Conservation (phyloP, 331 rosid species). For the Rosa hybrid region DNA sequence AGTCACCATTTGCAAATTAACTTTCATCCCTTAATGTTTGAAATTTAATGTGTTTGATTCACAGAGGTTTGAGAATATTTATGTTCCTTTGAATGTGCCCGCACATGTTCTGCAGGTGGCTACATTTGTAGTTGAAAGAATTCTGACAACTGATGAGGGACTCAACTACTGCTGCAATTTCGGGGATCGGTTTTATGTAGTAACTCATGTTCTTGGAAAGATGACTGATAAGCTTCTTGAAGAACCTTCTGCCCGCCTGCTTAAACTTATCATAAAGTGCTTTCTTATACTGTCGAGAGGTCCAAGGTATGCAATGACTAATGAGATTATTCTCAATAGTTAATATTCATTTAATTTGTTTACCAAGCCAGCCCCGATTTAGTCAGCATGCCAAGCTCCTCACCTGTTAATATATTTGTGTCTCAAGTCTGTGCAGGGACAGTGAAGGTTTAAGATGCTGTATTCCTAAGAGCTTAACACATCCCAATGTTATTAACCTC, state of each 20-base stretch:
- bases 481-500: conserved; percentile 8
- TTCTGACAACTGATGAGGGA: conserved; percentile 38
- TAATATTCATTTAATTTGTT: neutral
- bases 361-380: neutral
- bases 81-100: neutral
- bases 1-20: neutral
- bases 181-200: conserved; percentile 28
- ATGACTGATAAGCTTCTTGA: conserved; percentile 17
- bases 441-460: conserved; percentile 18
- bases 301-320: conserved; percentile 34
- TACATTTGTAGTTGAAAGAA: conserved; percentile 32
- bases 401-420: conserved; percentile 1
- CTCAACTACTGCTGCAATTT: conserved; percentile 34
- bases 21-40: neutral
- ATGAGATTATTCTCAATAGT: neutral
- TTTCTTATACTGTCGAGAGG: conserved; percentile 31
- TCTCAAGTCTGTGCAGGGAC: conserved; percentile 31
- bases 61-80: neutral
- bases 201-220: conserved; percentile 21
- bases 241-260: conserved; percentile 30
- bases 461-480: conserved; percentile 29
- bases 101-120: conserved; percentile 31
- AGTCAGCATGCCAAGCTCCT: neutral
- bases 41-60: neutral
- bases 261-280: conserved; percentile 35